Evolutionary conservation across 129 eudicot species (phyloP).

Genomic region (Pulicaria dysenterica): DNA sequence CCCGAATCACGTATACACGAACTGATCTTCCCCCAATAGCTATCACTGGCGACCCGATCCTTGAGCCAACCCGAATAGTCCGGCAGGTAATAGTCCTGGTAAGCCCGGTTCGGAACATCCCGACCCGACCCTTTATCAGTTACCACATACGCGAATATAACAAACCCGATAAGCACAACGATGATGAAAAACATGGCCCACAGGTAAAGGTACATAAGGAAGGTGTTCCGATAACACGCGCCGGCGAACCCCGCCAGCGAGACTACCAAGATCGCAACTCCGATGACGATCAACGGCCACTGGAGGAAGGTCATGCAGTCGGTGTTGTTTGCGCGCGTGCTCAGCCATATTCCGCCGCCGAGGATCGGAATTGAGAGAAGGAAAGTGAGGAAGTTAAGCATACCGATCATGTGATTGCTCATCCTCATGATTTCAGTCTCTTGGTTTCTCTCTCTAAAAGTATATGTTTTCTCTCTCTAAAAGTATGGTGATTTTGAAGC

Average conservation of each 20-base stretch:
- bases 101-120: constrained; percentile 48
- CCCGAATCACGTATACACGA: constrained; percentile 71
- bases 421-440: constrained; percentile 49
- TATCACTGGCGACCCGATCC: constrained; percentile 61
- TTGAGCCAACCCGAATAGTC: constrained; percentile 92
- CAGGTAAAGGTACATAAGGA: constrained; percentile 85
- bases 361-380: constrained; percentile 77
- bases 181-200: constrained; percentile 91
- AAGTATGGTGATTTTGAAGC: neutral
- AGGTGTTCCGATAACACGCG: constrained; percentile 84
- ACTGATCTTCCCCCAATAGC: constrained; percentile 67
- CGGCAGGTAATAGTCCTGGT: constrained; percentile 60
- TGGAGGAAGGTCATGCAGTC: constrained; percentile 84
- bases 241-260: constrained; percentile 96
- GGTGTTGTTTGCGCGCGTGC: constrained; percentile 84
- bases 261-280: constrained; percentile 72
- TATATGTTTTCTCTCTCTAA: neutral
- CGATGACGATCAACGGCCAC: constrained; percentile 84
- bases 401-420: constrained; percentile 79
- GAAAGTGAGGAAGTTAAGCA: constrained; percentile 76
- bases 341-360: constrained; percentile 93
- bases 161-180: constrained; percentile 63
- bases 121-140: constrained; percentile 90
- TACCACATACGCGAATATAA: constrained; percentile 78
- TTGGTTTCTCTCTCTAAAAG: neutral